A percentile compares a stretch with the other conserved stretches of the same genome.
Conservation (phyloP, 108 stramenopile species). For the Cyclotella cryptica region DNA sequence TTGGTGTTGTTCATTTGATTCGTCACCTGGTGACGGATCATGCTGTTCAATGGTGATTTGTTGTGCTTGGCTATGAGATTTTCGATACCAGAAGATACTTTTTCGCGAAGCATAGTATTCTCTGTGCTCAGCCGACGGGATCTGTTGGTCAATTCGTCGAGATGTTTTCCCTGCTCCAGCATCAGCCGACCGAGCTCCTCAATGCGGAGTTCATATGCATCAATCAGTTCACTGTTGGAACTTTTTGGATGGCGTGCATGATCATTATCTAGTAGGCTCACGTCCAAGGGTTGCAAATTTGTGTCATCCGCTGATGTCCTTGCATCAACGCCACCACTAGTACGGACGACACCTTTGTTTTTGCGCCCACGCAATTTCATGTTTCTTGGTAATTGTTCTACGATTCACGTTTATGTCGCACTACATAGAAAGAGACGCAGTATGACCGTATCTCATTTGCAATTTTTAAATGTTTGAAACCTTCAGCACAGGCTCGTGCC, state of each 20-base stretch:
- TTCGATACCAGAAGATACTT: conserved; percentile 18
- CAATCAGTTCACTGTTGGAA: background rate
- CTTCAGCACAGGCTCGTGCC: no score
- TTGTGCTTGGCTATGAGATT: conserved; percentile 16
- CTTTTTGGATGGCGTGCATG: background rate
- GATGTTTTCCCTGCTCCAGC: conserved; percentile 39
- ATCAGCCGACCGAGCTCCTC: conserved; percentile 39
- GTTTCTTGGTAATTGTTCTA: no score
- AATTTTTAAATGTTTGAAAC: no score
- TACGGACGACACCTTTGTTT: background rate
- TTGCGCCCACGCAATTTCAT: background rate
- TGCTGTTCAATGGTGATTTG: conserved; percentile 19
- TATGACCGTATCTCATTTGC: no score
- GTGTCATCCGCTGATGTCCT: background rate
- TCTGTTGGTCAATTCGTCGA: conserved; percentile 40
- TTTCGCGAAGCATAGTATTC: conserved; percentile 39
- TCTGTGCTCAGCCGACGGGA: conserved; percentile 33
- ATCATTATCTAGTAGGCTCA: background rate
- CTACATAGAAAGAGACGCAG: no score
- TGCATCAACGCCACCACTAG: background rate
- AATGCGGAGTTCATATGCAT: conserved; percentile 32
- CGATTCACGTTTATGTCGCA: no score
- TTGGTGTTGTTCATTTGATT: background rate
- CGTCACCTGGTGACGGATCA: conserved; percentile 17
- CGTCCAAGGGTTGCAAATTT: background rate